These are phyloP conservation scores for Beauveria asiatica DNA, from an alignment of 2,329 filamentous ascomycete species.

Conservation along the genomic window DNA sequence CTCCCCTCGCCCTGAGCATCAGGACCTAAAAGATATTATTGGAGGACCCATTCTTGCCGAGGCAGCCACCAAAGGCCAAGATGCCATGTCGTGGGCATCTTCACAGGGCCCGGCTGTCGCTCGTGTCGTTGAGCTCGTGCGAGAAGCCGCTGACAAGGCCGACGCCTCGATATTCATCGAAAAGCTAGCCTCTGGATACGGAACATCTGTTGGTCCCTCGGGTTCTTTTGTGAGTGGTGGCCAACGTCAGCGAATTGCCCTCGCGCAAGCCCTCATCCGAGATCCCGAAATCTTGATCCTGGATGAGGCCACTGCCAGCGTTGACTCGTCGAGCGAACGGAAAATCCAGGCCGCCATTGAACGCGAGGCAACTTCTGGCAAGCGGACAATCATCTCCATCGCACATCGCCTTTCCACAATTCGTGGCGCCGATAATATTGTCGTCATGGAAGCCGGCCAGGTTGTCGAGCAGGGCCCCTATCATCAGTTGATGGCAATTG, in stretches of 20 bases:
- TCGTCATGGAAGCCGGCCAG: slow-evolving; percentile 49
- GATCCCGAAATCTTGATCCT: slow-evolving; percentile 41
- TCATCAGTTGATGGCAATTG: slow-evolving; percentile 41
- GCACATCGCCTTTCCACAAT: slow-evolving; percentile 49
- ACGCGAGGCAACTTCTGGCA: slow-evolving; percentile 17
- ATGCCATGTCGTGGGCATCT: slow-evolving; percentile 16
- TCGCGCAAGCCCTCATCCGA: slow-evolving; percentile 41
- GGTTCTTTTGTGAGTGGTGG: slow-evolving; percentile 42
- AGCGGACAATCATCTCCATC: slow-evolving; percentile 52
- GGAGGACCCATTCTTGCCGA: slow-evolving; percentile 34
- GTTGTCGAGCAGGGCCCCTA: slow-evolving; percentile 52
- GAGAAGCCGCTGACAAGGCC: slow-evolving; percentile 41
- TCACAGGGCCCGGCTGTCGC: slow-evolving; percentile 16
- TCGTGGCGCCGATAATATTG: slow-evolving; percentile 50
- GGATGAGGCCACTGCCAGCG: slow-evolving; percentile 44
- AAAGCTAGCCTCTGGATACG: slow-evolving; percentile 38
- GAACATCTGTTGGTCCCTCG: slow-evolving; percentile 36
- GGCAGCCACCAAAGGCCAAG: slow-evolving; percentile 27
- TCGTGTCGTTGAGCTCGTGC: slow-evolving; percentile 38
- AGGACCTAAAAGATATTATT: slow-evolving; percentile 28
- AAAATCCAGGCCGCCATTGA: slow-evolving; percentile 35
- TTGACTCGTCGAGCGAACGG: slow-evolving; percentile 41
- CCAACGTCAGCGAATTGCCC: slow-evolving; percentile 42
- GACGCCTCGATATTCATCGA: slow-evolving; percentile 45
- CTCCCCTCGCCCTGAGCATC: slow-evolving; percentile 19